Base-by-base conservation (phyloP, 257 asterid species). In the Forsythia viridissima region DNA sequence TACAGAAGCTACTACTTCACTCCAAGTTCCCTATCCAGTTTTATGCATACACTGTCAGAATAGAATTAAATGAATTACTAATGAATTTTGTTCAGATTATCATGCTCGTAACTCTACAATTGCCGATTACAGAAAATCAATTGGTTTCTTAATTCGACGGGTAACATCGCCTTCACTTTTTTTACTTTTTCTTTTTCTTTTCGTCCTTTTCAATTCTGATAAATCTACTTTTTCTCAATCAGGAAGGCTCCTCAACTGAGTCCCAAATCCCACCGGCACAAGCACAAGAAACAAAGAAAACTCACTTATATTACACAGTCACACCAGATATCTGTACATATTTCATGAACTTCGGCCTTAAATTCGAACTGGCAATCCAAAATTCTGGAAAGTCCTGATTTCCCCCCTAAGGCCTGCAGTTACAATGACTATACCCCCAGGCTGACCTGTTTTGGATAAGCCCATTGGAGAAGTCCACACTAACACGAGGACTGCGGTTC, bases 331-430 rank as follows among this genome's bases (percentile, higher is more conserved):
- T 82, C 97, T 92, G 89, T 94, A 92, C 98, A 94, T 85, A 46
- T 82, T 85, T 82, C 76, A 79, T 69, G 68, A 77, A 73, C 80
- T 52, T 16, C 74, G 70, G 77, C 21, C 82, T 80, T 89, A 92
- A 41, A 92, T 86, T 42, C 97, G 90, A 51, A 91, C 77, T 2
- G 99, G 99, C 85, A 90, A 82, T 74, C 99, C 98, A 63, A 93
- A 96, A 84, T 92, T 96, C 83, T 96, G 99, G 82, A 92, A 96
- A 61, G 92, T 86, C 81, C 88, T 89, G 89, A 96, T 92, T 79
- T 96, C 96, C 72, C 99, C 98, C 85, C 92, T 84, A 44, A 85
- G 92, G 61, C 99, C 95, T 3, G 99, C 99, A 37, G 97, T 88
- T 15, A 92, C 97, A 59, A 93, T 92, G 52, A 91, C 98, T 91